Evolutionary conservation across 495 filamentous ascomycete species (phyloP).

Genomic region (Daldinia vernicosa): DNA sequence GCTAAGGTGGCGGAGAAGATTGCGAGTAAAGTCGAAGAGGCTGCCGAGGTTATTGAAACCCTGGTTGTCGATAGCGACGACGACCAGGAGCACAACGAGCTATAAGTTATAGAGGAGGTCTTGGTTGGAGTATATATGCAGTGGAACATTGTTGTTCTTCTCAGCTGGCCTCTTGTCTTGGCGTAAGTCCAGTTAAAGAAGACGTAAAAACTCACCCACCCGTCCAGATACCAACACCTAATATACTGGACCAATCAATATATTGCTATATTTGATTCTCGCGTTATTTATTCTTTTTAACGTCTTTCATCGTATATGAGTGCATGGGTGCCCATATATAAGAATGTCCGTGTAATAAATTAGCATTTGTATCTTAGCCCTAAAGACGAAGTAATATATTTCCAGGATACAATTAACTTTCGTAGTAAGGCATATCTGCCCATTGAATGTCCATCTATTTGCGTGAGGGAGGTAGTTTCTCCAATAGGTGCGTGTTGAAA

Average conservation of each 20-base stretch:
- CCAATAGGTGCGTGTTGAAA: neutral
- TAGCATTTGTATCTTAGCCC: too few relatives aligned
- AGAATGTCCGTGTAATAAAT: neutral
- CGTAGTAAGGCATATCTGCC: neutral
- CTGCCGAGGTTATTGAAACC: conserved; percentile 56
- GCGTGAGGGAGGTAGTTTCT: neutral
- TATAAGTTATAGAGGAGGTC: conserved; percentile 45
- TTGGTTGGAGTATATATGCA: neutral
- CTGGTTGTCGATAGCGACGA: conserved; percentile 60
- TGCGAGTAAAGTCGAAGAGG: conserved; percentile 54
- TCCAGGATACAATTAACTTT: neutral
- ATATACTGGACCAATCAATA: neutral
- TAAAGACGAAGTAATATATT: neutral
- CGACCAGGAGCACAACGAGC: conserved; percentile 62
- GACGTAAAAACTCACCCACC: neutral
- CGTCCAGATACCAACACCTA: neutral
- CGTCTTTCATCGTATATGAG: neutral
- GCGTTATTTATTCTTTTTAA: neutral
- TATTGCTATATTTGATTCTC: neutral
- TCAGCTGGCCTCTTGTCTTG: neutral
- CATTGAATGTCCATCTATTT: neutral
- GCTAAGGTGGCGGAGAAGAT: conserved; percentile 56
- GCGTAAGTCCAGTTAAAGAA: neutral
- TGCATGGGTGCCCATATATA: neutral
- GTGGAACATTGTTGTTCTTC: neutral